A percentile compares a stretch with the other conserved stretches of the same genome.
Conservation (phyloP, 305 asterid genomes). For the Coffea humblotiana region DNA sequence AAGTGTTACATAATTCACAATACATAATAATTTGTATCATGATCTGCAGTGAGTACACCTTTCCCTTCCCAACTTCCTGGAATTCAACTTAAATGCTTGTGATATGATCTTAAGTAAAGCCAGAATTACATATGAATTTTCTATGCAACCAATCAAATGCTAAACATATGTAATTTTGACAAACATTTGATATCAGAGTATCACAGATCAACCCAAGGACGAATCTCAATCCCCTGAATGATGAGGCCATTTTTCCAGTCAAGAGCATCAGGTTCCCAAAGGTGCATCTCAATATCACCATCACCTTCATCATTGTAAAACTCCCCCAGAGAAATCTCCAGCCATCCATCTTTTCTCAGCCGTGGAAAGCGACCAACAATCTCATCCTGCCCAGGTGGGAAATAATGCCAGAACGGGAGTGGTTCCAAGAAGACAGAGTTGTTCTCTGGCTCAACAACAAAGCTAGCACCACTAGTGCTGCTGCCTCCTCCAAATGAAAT, state of each 20-base stretch:
- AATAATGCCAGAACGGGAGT: neutral
- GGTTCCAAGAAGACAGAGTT: neutral
- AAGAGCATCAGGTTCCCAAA: neutral
- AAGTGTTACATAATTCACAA: too few species aligned
- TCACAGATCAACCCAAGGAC: constrained; percentile 5
- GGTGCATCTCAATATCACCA: constrained; percentile 4
- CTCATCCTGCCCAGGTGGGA: neutral
- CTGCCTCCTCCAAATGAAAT: constrained; percentile 25
- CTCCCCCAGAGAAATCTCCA: constrained; percentile 16
- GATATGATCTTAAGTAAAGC: too few species aligned
- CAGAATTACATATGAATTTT: too few species aligned
- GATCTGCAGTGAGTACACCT: too few species aligned
- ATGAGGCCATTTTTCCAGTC: constrained; percentile 13
- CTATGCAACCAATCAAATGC: too few species aligned
- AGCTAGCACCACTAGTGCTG: neutral
- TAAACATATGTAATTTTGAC: too few species aligned
- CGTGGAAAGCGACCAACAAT: neutral
- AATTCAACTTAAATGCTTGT: too few species aligned
- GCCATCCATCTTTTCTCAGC: neutral
- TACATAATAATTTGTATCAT: too few species aligned
- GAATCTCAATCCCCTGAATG: constrained; percentile 20
- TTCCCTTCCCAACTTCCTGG: too few species aligned
- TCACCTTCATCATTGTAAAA: constrained; percentile 16
- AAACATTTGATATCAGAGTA: neutral
- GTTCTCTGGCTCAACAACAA: neutral